Base-by-base conservation (phyloP, 768 basidiomycete species). In the Termitomyces titanicus region DNA sequence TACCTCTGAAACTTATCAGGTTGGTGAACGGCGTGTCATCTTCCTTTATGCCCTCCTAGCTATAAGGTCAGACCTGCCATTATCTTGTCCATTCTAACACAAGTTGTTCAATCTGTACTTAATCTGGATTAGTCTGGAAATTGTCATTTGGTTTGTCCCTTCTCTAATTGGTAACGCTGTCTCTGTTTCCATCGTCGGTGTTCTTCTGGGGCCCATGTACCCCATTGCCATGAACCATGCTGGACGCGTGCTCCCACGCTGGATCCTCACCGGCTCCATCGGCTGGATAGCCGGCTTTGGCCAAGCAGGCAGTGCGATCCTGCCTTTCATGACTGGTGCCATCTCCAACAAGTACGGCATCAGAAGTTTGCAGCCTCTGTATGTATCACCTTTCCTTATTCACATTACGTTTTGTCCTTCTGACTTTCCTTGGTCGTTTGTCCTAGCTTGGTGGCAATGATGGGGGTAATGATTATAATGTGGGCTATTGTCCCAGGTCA, bases 201-300 rank as follows among this genome's bases (percentile, higher is more conserved):
- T 89, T 9, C 68, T 89, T 22, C 73, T 92, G n/a, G 89, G 88
- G 0, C 88, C 88, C 3, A 81, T 90, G 72, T 90, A 86, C 63
- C 87, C 86, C 1, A 80, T 88, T 42, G 76, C 82, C 9, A 84
- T 93, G 82, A 89, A 87, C 64, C 80, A 88, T 42, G 73, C 85
- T 1, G 79, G 83, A 6, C 77, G 82, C 1, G 75, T 92, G 50
- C 68, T 94, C 9, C 92, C 92, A 6, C 76, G 76, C 8, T 85
- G 85, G 78, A 74, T 94, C 9, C 75, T 91, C 25, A 80, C 77
- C 43, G 81, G 78, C 22, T 77, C 83, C 11, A 83, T 87, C 34
- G 85, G 85, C 9, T 86, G 84, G 84, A 83, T 86, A 29, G 82
- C 83, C 6, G 82, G 81, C 4, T 78, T 83, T 31, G 88, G 89